Conservation (phyloP, 805 yeast species). For the Clavispora vitiphila region DNA sequence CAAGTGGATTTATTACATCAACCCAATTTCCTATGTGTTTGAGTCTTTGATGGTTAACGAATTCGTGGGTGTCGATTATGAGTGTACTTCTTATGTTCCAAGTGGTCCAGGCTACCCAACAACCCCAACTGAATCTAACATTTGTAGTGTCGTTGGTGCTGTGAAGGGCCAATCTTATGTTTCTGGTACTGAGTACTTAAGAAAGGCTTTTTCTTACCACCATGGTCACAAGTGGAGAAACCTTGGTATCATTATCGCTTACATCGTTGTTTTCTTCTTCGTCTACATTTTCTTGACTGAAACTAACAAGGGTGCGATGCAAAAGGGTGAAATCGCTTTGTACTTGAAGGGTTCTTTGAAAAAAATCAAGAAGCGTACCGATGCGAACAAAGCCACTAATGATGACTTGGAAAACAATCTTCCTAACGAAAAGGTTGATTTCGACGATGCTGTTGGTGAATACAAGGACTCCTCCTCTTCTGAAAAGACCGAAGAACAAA, state of each 20-base stretch:
- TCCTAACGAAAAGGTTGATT: slow-evolving; percentile 22
- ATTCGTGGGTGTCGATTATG: slow-evolving; percentile 51
- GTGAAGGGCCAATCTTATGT: slow-evolving; percentile 48
- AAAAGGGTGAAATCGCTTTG: slow-evolving; percentile 36
- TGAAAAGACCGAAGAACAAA: slow-evolving; percentile 9
- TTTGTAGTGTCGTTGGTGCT: slow-evolving; percentile 62
- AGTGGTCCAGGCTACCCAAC: slow-evolving; percentile 49
- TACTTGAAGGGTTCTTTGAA: slow-evolving; percentile 36
- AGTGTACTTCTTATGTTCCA: slow-evolving; percentile 57
- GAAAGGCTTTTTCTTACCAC: slow-evolving; percentile 43
- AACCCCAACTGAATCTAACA: slow-evolving; percentile 32
- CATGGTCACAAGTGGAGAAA: slow-evolving; percentile 75
- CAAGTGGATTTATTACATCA: slow-evolving; percentile 37
- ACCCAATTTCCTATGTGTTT: slow-evolving; percentile 37
- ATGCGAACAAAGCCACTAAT: slow-evolving; percentile 16
- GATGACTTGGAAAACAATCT: slow-evolving; percentile 36
- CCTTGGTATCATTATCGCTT: slow-evolving; percentile 61
- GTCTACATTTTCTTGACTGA: slow-evolving; percentile 33
- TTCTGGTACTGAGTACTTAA: slow-evolving; percentile 55
- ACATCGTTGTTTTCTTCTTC: slow-evolving; percentile 37
- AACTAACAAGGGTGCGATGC: slow-evolving; percentile 44
- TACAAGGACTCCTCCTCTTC: slow-evolving; percentile 7
- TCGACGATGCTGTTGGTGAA: slow-evolving; percentile 20
- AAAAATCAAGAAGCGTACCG: slow-evolving; percentile 36
- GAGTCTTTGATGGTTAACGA: slow-evolving; percentile 65